A percentile compares a stretch with the other conserved stretches of the same genome.
These are phyloP conservation scores for Geotrichum candidum DNA, from an alignment of 1,139 yeast genomes.

Conservation along the genomic window DNA sequence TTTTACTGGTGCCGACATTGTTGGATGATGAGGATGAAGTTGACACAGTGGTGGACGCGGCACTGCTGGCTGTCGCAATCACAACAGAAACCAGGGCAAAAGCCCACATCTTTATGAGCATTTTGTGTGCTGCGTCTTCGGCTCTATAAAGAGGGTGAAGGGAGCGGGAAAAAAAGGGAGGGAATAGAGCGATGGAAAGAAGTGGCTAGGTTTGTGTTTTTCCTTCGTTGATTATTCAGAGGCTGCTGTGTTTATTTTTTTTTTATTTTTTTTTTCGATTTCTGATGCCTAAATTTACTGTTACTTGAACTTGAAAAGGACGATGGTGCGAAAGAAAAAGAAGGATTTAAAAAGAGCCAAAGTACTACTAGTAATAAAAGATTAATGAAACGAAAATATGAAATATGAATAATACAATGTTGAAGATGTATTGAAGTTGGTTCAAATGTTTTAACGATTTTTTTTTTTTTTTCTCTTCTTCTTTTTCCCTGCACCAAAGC, in stretches of 20 bases:
- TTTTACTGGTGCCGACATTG: constrained; percentile 7
- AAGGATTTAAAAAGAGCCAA: neutral
- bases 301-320: too few relatives aligned
- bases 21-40: neutral
- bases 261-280: too few relatives aligned
- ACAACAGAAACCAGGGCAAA: neutral
- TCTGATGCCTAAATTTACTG: too few relatives aligned
- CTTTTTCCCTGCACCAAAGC: neutral
- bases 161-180: neutral
- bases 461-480: neutral
- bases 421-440: neutral
- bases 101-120: neutral
- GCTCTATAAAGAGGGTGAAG: neutral
- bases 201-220: neutral
- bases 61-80: neutral
- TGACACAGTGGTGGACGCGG: neutral
- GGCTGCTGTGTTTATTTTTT: too few relatives aligned
- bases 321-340: too few relatives aligned
- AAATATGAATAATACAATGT: neutral
- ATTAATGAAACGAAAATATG: neutral
- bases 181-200: neutral
- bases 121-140: neutral
- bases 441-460: neutral
- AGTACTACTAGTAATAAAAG: neutral
- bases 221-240: neutral